Percentiles rank a stretch among this genome's conserved stretches.
phyloP scores from a whole-genome alignment of 1,139 yeast species.

The Magnusiomyces ingens region DNA sequence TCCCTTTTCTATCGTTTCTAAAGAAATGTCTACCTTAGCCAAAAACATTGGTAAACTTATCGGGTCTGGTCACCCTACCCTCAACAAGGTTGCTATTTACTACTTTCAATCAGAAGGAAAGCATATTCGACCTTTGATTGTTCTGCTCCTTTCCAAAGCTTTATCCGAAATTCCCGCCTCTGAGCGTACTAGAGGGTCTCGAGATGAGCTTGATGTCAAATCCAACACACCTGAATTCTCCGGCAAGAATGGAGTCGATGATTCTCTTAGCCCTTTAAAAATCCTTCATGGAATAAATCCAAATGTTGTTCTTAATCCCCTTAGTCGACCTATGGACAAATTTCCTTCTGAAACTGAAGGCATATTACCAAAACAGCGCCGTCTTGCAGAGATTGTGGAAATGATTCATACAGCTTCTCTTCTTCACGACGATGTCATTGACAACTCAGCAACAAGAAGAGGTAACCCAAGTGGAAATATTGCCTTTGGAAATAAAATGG shows the following conservation, averaged over 20 bases:
- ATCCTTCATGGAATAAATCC: constrained; percentile 89
- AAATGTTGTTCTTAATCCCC: constrained; percentile 66
- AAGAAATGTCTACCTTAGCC: constrained; percentile 88
- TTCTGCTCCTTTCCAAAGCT: constrained; percentile 74
- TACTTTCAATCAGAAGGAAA: constrained; percentile 96
- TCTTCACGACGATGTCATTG: constrained; percentile 95
- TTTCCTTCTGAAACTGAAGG: constrained; percentile 46
- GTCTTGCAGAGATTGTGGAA: constrained; percentile 95
- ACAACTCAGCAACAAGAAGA: constrained; percentile 82
- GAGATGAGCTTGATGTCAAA: constrained; percentile 32
- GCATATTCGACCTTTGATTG: constrained; percentile 88
- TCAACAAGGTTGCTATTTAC: constrained; percentile 83
- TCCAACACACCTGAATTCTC: constrained; percentile 21
- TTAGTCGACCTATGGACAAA: constrained; percentile 71
- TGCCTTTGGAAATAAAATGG: constrained; percentile 96
- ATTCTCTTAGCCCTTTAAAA: constrained; percentile 64
- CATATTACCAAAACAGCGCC: constrained; percentile 87
- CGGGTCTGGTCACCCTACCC: constrained; percentile 90
- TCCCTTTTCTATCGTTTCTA: constrained; percentile 88
- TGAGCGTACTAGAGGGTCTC: constrained; percentile 50
- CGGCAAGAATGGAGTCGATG: constrained; percentile 25
- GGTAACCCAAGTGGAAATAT: constrained; percentile 88
- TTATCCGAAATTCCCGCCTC: constrained; percentile 67
- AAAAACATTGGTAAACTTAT: constrained; percentile 77
- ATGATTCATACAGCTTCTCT: constrained; percentile 98